Base-by-base conservation (phyloP, 495 filamentous ascomycete genomes). In the Tuber umbilicatum region DNA sequence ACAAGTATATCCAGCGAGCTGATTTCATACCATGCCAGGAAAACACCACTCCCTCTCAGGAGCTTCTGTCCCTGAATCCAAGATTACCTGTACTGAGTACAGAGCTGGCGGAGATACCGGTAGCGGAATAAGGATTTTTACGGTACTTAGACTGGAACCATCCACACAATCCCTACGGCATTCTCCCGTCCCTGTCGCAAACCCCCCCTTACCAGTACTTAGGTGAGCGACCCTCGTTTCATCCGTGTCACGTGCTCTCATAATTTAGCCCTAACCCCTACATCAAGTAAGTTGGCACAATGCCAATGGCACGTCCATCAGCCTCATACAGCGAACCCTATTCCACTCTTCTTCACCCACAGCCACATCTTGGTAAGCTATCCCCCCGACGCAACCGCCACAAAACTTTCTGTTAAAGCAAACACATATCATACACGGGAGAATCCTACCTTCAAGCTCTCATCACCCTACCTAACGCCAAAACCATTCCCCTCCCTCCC, bases 311-410 rank as follows among this genome's bases (percentile, higher is more conserved):
- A n/a, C n/a, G n/a, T 60, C 12, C 50, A 60, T 31, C 55, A 64
- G 55, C 55, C 55, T 31, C 55, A 64, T 73, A 14, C 60, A 27
- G 55, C 64, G 68, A 67, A 71, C 70, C 39, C 43, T 7, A 73
- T 64, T 69, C 40, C 41, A 74, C n/a, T 35, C 37, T 45, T 68
- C 68, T 38, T 71, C 41, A 19, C n/a, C 67, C 69, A 68, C 70
- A 35, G 55, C 55, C 67, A 75, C 60, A 72, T 45, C 39, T 47
- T 31, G 35, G 72, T 60, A 23, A n/a, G n/a, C n/a, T n/a, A n/a
- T n/a, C 39, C 60, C 68, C 23, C 40, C 68, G 9, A 21, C 40
- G 23, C n/a, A 41, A n/a, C 67, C 39, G 60, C 35, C 67, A 55
- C 42, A 42, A n/a, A 50, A 31, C 9, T 35, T 72, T 43, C 45